These are phyloP conservation scores for Chytriomyces hyalinus DNA, from an alignment of 192 early-diverging fungal genomes.

Conservation along the genomic window DNA sequence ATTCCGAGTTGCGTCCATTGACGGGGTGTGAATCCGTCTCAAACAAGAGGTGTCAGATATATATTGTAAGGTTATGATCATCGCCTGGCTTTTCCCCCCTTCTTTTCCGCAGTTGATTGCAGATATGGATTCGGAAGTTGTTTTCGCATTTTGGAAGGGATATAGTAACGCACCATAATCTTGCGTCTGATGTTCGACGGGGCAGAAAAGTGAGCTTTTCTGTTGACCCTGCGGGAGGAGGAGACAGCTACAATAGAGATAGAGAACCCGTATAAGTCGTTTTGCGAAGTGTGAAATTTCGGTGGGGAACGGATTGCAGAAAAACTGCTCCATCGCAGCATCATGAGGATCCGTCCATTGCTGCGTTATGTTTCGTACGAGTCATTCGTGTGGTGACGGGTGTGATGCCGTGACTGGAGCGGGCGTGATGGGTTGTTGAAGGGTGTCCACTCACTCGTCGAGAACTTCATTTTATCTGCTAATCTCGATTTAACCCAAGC, in stretches of 20 bases:
- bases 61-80: not conserved
- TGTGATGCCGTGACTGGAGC: not conserved
- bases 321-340: not conserved
- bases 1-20: conserved; percentile 25
- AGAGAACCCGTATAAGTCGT: too few species aligned
- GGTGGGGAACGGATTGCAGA: too few species aligned
- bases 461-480: conserved; percentile 25
- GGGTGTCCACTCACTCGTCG: conserved; percentile 3
- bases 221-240: conserved; percentile 79
- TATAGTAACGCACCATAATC: conserved; percentile 73
- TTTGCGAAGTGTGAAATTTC: too few species aligned
- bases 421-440: conserved; percentile 2
- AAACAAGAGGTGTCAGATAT: conserved; percentile 9
- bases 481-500: too few species aligned
- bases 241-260: conserved; percentile 24
- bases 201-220: conserved; percentile 99
- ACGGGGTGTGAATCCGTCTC: conserved; percentile 14
- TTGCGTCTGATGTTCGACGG: conserved; percentile 90
- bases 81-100: too few species aligned
- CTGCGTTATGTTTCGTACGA: not conserved
- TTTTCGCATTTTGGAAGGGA: too few species aligned
- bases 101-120: too few species aligned
- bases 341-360: not conserved
- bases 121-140: too few species aligned
- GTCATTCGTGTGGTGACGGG: not conserved